phyloP scores from a whole-genome alignment of 495 filamentous ascomycete species.

The Neurospora sp. region DNA sequence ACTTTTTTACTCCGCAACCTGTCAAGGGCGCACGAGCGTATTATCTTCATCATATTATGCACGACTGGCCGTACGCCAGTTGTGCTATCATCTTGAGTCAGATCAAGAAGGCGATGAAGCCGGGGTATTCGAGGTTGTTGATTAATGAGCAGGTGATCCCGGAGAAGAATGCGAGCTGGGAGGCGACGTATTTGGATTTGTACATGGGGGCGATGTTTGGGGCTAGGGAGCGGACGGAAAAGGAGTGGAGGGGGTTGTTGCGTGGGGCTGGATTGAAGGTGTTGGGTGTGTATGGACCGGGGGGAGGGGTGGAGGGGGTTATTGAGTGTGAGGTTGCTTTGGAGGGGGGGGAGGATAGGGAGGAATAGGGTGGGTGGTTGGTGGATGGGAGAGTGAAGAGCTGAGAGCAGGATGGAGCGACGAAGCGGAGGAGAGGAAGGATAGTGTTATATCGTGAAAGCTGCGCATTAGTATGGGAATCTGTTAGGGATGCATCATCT shows the following conservation, averaged over 20 bases:
- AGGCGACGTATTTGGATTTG: conserved; percentile 30
- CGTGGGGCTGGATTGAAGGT: conserved; percentile 27
- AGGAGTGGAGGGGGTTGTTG: conserved; percentile 15
- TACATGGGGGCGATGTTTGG: conserved; percentile 16
- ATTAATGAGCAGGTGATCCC: conserved; percentile 45
- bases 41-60: conserved; percentile 35
- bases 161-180: conserved; percentile 27
- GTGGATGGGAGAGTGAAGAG: no score
- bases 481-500: no score
- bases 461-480: no score
- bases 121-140: conserved; percentile 36
- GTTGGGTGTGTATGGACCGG: conserved; percentile 21
- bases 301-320: conserved; percentile 27
- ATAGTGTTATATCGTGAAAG: no score
- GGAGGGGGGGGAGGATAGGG: neutral
- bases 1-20: conserved; percentile 30
- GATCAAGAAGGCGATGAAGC: conserved; percentile 30
- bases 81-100: conserved; percentile 26
- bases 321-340: conserved; percentile 28
- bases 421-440: no score
- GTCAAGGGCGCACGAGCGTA: conserved; percentile 36
- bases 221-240: conserved; percentile 19
- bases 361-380: no score
- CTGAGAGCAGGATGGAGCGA: no score
- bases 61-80: conserved; percentile 38